Evolutionary conservation across 2,329 filamentous ascomycete genomes (phyloP), one percentile per base, ranked within the genome.

Genomic region (Salinomyces thailandicus): DNA sequence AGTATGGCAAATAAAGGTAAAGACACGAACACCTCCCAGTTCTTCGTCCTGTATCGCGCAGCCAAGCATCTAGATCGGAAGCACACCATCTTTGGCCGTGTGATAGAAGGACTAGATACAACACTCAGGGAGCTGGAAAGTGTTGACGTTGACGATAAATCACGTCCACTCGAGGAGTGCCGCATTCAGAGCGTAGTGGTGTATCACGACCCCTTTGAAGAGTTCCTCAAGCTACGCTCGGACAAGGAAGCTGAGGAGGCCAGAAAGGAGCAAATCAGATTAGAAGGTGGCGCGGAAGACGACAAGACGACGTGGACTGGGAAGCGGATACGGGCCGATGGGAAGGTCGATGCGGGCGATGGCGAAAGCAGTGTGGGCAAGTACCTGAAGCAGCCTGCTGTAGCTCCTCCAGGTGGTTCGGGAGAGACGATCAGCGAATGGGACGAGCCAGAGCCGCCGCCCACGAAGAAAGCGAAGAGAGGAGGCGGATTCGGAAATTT

Each of bases 1-100:
- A 86, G 81, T 48, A 98, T 98, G 91, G 91, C 91, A 27, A 98
- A 98, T 62, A 98, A 98, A 58, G 91, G 91, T 40, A 95, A 95
- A 56, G 89, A 95, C 55, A 96, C 89, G 15, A 98, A 98, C 62
- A 91, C 84, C 6, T 85, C 77, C 49, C 91, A 98, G 61, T 98
- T 81, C 61, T 98, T 96, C 68, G 82, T 98, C 55, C 84, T 81
- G 0, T 98, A 98, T 60, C 79, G 85, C 34, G 70, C 82, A 1
- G 76, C 80, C 0, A 79, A 81, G 45, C 91, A 98, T 62, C 72
- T 98, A 1, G 85, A 98, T 60, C 74, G 80, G 41, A 98, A 98
- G 56, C 91, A 98, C 62, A 96, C 91, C n/a, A 83, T 98, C 27
- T 98, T 98, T 53, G 91, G 81, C 2, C 77, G 78, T 24, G 77